Conservation (phyloP, 148 eudicot species). For the Nepenthes mirabilis region DNA sequence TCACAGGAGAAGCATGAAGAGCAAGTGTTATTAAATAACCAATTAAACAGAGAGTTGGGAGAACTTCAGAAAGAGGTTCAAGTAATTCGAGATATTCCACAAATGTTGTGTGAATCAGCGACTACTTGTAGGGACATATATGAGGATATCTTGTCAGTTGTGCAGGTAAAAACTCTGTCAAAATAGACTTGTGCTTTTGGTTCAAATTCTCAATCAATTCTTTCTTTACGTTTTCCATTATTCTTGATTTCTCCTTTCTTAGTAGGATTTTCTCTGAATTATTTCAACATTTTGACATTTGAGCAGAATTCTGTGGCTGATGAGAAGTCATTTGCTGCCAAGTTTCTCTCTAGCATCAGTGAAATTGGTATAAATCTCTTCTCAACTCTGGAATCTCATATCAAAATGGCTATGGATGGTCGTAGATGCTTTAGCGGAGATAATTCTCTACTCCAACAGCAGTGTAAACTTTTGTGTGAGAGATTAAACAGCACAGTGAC, state of each 20-base stretch:
- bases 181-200: no score
- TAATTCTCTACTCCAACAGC: conserved; percentile 31
- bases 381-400: conserved; percentile 55
- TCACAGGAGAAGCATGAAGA: conserved; percentile 48
- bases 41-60: conserved; percentile 32
- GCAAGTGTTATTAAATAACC: conserved; percentile 36
- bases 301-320: conserved; percentile 49
- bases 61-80: conserved; percentile 58
- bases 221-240: no score
- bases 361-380: conserved; percentile 61
- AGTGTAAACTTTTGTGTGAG: conserved; percentile 40
- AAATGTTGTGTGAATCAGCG: conserved; percentile 42
- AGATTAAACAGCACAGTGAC: conserved; percentile 32
- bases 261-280: no score
- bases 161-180: conserved; percentile 35
- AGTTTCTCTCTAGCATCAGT: conserved; percentile 42
- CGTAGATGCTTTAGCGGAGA: conserved; percentile 17
- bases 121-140: conserved; percentile 47
- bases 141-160: conserved; percentile 40
- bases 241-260: not conserved
- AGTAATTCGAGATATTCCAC: conserved; percentile 43
- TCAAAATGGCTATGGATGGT: conserved; percentile 30
- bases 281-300: conserved; percentile 2
- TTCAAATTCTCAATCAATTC: no score
- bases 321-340: conserved; percentile 52